Base-by-base conservation (phyloP, 129 eudicot genomes). In the Deinandra increscens region DNA sequence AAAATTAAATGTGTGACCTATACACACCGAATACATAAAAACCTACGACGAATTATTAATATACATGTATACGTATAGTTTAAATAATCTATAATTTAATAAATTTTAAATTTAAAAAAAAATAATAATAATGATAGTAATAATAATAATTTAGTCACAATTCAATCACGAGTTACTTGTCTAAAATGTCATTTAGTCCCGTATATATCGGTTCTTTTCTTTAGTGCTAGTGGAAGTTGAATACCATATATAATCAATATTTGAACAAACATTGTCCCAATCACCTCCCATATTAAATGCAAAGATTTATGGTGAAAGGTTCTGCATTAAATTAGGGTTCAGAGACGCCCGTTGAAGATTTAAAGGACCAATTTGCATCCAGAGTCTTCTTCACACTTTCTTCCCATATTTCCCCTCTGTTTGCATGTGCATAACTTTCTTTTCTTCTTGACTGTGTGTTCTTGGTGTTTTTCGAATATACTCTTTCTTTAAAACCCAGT, bases 371-470 rank as follows among this genome's bases (percentile, higher is more conserved):
- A 29, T 66, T 44, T 70, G 55, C 60, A 70, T 20, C 49, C 59
- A 1, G 31, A 37, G 65, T 60, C 33, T n/a, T n/a, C n/a, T n/a
- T n/a, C n/a, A n/a, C n/a, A n/a, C n/a, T n/a, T n/a, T n/a, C n/a
- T n/a, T n/a, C n/a, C n/a, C n/a, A n/a, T n/a, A n/a, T n/a, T n/a
- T n/a, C 37, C 38, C 45, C 56, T 60, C 60, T 20, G 36, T 29
- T n/a, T 76, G 62, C 62, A 58, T 67, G 61, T 67, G 26, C 41
- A 55, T 31, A 53, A 23, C 72, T 74, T 74, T 64, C 78, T 64
- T 74, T n/a, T n/a, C n/a, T n/a, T n/a, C n/a, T n/a, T n/a, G 39
- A 66, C 51, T 67, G 70, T 23, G 80, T 76, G 81, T 77, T 77
- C 81, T 69, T 77, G 76, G 71, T 69, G 71, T 69, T 60, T 61